Evolutionary conservation across 2,329 filamentous ascomycete species (phyloP), one percentile per base, ranked within the genome.

Genomic region (Phialocephala sp.): DNA sequence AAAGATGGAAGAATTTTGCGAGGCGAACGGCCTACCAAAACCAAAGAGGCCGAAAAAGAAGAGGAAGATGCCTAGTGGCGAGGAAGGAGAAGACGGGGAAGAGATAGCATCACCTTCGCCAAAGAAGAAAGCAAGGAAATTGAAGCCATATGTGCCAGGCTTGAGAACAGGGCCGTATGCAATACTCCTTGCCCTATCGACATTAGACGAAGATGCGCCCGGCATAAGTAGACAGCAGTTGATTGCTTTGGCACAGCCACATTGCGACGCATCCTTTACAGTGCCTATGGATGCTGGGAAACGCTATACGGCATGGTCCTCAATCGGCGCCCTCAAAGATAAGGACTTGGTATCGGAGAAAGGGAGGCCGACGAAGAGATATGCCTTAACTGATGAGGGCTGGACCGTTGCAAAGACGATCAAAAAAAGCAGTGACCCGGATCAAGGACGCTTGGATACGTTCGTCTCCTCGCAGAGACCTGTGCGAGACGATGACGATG

Each of bases 231-330:
- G 93, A 75, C 75, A 82, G 8, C 84, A 91, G 64, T 78, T 93
- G 2, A 89, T 93, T 55, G 87, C 89, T 66, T 79, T 84, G 14
- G 90, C 91, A 0, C 90, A 94, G 72, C 86, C 85, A 8, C 82
- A 91, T 75, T 92, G 89, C 72, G 90, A 94, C 73, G 80, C 89
- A 1, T 93, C 91, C 0, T 93, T 93, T 72, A 89, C 85, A 0
- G 87, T 85, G 0, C 89, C 90, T 0, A 82, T 80, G 47, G 89
- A 92, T 62, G 81, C 90, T 0, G 88, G 83, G 12, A 90, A 88
- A 64, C 91, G 86, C 72, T 91, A 92, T 72, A 94, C 91, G 0
- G 92, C 92, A 0, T 95, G 91, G 91, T 90, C 86, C 72, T 93
- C 91, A 1, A 93, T 94, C 84, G 92, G 91, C 74, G 92, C 89